Conservation (phyloP, 495 filamentous ascomycete genomes). For the Neurospora tetrasperma region DNA sequence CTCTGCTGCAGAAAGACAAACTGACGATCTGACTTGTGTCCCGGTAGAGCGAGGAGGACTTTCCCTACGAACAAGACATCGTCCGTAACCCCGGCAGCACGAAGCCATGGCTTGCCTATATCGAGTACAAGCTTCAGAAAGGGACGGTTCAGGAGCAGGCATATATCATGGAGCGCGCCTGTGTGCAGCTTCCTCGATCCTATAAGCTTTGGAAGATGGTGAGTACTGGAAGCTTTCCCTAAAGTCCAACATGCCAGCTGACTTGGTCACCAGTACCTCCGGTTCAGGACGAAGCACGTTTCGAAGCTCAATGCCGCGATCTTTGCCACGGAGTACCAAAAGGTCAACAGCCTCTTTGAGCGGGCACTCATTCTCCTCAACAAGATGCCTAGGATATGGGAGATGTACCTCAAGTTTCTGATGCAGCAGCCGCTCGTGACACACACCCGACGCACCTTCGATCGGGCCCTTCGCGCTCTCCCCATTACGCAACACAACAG, state of each 20-base stretch:
- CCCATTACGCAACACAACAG: slow-evolving; percentile 95
- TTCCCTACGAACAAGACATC: slow-evolving; percentile 93
- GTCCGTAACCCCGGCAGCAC: slow-evolving; percentile 73
- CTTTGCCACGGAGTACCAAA: slow-evolving; percentile 71
- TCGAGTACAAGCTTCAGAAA: slow-evolving; percentile 82
- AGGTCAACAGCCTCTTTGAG: slow-evolving; percentile 94
- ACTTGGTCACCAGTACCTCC: slow-evolving; percentile 56
- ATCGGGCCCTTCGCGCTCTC: slow-evolving; percentile 86
- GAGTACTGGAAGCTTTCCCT: slow-evolving; percentile 9
- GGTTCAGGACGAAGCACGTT: slow-evolving; percentile 74
- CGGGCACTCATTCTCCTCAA: slow-evolving; percentile 88
- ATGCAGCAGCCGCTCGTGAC: slow-evolving; percentile 86
- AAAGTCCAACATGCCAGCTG: neutral
- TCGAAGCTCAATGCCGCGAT: slow-evolving; percentile 73
- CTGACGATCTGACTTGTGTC: slow-evolving; percentile 1
- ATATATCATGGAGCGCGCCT: slow-evolving; percentile 91
- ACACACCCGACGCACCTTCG: slow-evolving; percentile 83
- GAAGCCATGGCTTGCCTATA: slow-evolving; percentile 94
- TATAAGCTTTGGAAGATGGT: slow-evolving; percentile 99
- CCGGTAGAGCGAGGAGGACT: slow-evolving; percentile 68
- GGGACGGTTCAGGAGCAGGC: slow-evolving; percentile 83
- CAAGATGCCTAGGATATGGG: slow-evolving; percentile 99
- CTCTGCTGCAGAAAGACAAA: neutral
- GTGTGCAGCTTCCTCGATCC: slow-evolving; percentile 77
- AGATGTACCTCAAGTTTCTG: slow-evolving; percentile 91